Percentiles rank a stretch among this genome's conserved stretches.
Conservation (phyloP, 1,284 basidiomycete genomes). For the Papiliotrema laurentii region DNA sequence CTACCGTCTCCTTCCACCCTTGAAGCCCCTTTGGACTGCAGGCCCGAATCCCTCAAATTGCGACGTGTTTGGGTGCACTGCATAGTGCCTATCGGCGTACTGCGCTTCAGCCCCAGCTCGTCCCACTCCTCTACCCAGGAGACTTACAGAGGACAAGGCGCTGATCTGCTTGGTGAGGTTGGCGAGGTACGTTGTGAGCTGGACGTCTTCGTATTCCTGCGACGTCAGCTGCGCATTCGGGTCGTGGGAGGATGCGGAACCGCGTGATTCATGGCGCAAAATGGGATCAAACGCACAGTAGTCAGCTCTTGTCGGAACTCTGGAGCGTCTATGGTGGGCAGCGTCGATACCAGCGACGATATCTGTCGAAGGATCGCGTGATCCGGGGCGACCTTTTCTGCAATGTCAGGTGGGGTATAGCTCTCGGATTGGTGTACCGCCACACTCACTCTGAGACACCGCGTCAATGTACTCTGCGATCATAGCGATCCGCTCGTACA, state of each 20-base stretch:
- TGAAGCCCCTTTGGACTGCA: not conserved
- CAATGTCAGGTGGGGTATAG: slow-evolving; percentile 45
- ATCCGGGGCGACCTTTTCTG: slow-evolving; percentile 65
- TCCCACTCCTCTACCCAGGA: no score
- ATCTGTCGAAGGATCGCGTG: slow-evolving; percentile 77
- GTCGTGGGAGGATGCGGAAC: no score
- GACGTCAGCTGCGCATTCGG: slow-evolving; percentile 2
- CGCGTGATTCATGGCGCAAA: not conserved
- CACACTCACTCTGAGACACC: slow-evolving; percentile 62
- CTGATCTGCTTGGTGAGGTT: slow-evolving; percentile 82
- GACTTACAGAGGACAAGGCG: slow-evolving; percentile 77
- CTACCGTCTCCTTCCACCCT: no score
- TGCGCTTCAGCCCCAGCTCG: slow-evolving; percentile 1
- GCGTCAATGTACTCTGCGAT: slow-evolving; percentile 76
- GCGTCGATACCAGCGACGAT: slow-evolving; percentile 73
- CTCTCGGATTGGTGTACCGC: not conserved
- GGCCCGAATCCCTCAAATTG: not conserved
- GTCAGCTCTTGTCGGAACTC: slow-evolving; percentile 78
- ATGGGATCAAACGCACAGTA: slow-evolving; percentile 54
- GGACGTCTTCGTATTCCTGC: slow-evolving; percentile 93
- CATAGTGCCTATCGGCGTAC: slow-evolving; percentile 30
- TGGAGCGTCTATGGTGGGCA: slow-evolving; percentile 76
- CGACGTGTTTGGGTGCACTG: slow-evolving; percentile 8
- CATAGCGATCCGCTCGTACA: slow-evolving; percentile 80
- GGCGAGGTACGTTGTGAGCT: slow-evolving; percentile 83